These are phyloP conservation scores for Pachysandra terminalis DNA, from an alignment of 164 flowering plant species.

Conservation along the genomic window DNA sequence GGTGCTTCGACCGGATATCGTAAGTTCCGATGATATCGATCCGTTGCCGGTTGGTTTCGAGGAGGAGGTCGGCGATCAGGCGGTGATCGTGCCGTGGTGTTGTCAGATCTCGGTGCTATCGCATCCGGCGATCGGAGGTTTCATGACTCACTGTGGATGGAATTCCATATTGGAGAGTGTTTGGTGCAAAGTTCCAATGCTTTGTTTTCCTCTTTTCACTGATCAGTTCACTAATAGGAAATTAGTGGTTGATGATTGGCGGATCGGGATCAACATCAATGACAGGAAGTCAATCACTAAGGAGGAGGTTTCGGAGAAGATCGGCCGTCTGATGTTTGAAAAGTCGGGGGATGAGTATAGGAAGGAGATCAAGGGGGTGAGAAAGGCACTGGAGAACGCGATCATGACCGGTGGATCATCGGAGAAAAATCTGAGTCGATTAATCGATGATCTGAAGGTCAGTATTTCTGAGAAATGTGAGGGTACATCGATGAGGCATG, in stretches of 20 bases:
- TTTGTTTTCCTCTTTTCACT: constrained; percentile 65
- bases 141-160: constrained; percentile 84
- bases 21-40: constrained; percentile 42
- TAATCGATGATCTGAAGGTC: constrained; percentile 37
- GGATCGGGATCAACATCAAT: constrained; percentile 47
- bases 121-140: constrained; percentile 69
- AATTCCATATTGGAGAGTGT: constrained; percentile 68
- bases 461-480: constrained; percentile 4
- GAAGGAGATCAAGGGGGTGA: constrained; percentile 30
- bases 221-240: constrained; percentile 83
- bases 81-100: constrained; percentile 70
- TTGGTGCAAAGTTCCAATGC: constrained; percentile 54
- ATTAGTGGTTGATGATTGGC: constrained; percentile 77
- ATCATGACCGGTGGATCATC: constrained; percentile 48
- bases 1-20: constrained; percentile 76
- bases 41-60: constrained; percentile 46
- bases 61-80: constrained; percentile 29
- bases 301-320: constrained; percentile 40
- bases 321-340: constrained; percentile 42
- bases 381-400: constrained; percentile 36
- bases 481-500: too few species aligned
- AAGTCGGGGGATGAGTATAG: constrained; percentile 27
- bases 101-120: constrained; percentile 46
- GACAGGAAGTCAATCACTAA: constrained; percentile 16
- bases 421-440: constrained; percentile 33